A percentile compares a stretch with the other conserved stretches of the same genome.
Evolutionary conservation across 257 asterid genomes (phyloP).

Genomic region (Ballota nigra): DNA sequence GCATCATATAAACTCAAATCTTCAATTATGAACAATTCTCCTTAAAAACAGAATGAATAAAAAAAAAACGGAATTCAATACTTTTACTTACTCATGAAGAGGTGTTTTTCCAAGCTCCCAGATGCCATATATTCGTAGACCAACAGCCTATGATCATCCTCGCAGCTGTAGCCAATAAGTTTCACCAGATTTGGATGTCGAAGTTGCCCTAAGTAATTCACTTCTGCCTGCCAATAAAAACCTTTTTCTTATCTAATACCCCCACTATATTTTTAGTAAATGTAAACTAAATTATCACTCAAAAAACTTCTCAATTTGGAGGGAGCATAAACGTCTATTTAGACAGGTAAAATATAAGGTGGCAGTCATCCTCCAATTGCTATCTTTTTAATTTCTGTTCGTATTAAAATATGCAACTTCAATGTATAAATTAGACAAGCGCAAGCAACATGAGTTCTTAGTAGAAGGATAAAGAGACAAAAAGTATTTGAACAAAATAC

Average conservation of each 20-base stretch:
- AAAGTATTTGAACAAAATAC: neutral
- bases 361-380: constrained; percentile 10
- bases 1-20: constrained; percentile 4
- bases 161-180: constrained; percentile 87
- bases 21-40: neutral
- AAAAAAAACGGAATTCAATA: too few relatives aligned
- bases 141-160: constrained; percentile 72
- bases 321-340: neutral
- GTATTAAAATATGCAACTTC: neutral
- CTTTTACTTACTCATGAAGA: constrained; percentile 47
- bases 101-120: constrained; percentile 88
- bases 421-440: neutral
- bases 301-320: neutral
- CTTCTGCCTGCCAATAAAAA: constrained; percentile 71
- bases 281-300: neutral
- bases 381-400: neutral
- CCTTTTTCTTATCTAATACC: neutral
- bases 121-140: constrained; percentile 92
- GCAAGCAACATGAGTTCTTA: constrained; percentile 4
- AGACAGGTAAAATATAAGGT: neutral
- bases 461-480: neutral
- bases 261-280: neutral
- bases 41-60: neutral
- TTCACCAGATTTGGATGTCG: constrained; percentile 81
- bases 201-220: constrained; percentile 82